A percentile compares a stretch with the other conserved stretches of the same genome.
phyloP scores from a whole-genome alignment of 345 rosid genomes.

The Moricandia arvensis region DNA sequence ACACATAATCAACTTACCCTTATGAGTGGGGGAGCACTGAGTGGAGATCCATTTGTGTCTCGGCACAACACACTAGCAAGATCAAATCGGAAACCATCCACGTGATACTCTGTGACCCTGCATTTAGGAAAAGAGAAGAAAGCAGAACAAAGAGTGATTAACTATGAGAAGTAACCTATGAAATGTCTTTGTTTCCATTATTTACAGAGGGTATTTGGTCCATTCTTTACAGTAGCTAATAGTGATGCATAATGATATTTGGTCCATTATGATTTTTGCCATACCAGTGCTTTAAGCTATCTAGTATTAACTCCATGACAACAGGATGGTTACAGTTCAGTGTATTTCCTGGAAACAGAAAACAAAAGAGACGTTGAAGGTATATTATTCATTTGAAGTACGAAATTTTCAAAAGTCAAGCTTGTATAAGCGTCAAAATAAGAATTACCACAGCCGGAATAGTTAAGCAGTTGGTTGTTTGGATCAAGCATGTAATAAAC shows the following conservation, averaged over 20 bases:
- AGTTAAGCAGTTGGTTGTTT: slow-evolving; percentile 65
- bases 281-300: slow-evolving; percentile 85
- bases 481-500: slow-evolving; percentile 86
- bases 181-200: neutral
- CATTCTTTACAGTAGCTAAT: no score
- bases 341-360: slow-evolving; percentile 70
- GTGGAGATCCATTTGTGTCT: slow-evolving; percentile 85
- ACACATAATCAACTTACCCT: slow-evolving; percentile 49
- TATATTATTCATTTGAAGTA: neutral
- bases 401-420: slow-evolving; percentile 5
- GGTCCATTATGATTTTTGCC: neutral
- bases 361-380: slow-evolving; percentile 17
- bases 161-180: neutral
- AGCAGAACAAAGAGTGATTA: neutral
- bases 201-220: neutral
- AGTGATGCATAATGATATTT: no score
- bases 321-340: slow-evolving; percentile 91
- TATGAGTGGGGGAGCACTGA: slow-evolving; percentile 73
- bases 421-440: neutral
- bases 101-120: slow-evolving; percentile 83
- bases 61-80: slow-evolving; percentile 94
- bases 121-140: slow-evolving; percentile 15
- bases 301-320: slow-evolving; percentile 85
- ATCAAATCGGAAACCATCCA: slow-evolving; percentile 97
- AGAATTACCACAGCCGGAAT: slow-evolving; percentile 81